Evolutionary conservation across 176 grass and related monocot genomes (phyloP).

Genomic region (Tillandsia fasciculata): DNA sequence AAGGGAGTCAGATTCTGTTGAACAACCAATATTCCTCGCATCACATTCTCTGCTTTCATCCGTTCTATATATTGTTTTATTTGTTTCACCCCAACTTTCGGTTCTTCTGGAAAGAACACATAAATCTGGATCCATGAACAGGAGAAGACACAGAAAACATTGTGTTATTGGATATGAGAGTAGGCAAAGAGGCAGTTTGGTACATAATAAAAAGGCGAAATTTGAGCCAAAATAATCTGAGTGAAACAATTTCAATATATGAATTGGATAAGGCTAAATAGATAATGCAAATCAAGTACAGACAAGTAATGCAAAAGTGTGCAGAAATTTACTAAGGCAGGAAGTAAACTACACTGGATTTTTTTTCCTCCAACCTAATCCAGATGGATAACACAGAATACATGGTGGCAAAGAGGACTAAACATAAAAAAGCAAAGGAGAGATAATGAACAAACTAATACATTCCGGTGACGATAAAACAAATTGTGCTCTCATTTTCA

Average conservation of each 20-base stretch:
- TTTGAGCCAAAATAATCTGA: too few relatives aligned
- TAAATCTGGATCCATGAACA: constrained; percentile 31
- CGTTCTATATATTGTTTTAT: constrained; percentile 69
- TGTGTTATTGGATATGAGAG: background rate
- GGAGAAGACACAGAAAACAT: background rate
- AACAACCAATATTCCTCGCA: constrained; percentile 53
- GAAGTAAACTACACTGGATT: too few relatives aligned
- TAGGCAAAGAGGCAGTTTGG: background rate
- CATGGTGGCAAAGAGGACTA: too few relatives aligned
- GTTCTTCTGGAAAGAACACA: constrained; percentile 62
- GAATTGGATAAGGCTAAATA: background rate
- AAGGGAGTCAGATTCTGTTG: constrained; percentile 67
- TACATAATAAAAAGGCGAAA: too few relatives aligned
- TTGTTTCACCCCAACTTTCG: constrained; percentile 65
- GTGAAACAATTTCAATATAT: background rate
- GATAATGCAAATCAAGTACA: background rate
- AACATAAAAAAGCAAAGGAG: too few relatives aligned
- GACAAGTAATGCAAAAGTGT: too few relatives aligned
- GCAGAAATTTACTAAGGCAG: too few relatives aligned
- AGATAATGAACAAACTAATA: too few relatives aligned
- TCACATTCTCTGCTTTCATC: constrained; percentile 67
- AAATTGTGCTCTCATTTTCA: too few relatives aligned
- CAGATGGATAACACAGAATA: too few relatives aligned
- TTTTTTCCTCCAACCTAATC: too few relatives aligned
- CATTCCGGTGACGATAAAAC: too few relatives aligned